These are phyloP conservation scores for Aspergillus ustus DNA, from an alignment of 2,329 filamentous ascomycete genomes.

Conservation along the genomic window DNA sequence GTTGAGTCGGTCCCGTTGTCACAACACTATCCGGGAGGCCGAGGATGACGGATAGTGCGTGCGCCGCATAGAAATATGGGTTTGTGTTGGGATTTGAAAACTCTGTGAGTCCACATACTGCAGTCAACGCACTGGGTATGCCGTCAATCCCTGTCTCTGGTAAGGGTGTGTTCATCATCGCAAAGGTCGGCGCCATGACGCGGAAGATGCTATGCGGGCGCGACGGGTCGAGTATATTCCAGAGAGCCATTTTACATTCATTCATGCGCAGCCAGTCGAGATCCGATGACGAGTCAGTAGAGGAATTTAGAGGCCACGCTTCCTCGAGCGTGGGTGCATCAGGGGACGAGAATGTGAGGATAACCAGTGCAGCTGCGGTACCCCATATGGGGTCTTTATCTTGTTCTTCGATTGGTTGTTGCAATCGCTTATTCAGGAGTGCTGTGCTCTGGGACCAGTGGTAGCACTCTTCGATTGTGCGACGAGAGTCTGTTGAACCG, in stretches of 20 bases:
- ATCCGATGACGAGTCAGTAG: constrained; percentile 46
- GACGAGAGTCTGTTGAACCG: constrained; percentile 25
- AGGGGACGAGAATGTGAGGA: constrained; percentile 47
- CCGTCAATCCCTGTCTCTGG: constrained; percentile 28
- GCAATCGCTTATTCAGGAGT: constrained; percentile 47
- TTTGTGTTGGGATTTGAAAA: constrained; percentile 42
- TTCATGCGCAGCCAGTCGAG: constrained; percentile 64
- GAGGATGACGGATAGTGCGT: constrained; percentile 41
- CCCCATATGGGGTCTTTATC: constrained; percentile 55
- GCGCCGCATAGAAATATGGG: constrained; percentile 46
- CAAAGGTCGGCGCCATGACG: constrained; percentile 36
- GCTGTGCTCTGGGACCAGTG: constrained; percentile 50
- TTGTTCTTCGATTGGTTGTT: constrained; percentile 35
- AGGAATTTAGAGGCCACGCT: constrained; percentile 61
- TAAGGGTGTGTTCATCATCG: constrained; percentile 43
- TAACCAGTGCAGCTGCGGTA: constrained; percentile 49
- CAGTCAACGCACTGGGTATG: constrained; percentile 27
- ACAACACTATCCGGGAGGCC: constrained; percentile 33
- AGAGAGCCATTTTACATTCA: constrained; percentile 61
- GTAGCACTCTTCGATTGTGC: constrained; percentile 46
- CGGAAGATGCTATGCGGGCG: constrained; percentile 55
- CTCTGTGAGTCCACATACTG: constrained; percentile 29
- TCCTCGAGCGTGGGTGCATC: constrained; percentile 48
- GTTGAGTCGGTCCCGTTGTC: constrained; percentile 29
- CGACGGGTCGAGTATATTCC: constrained; percentile 55